These are phyloP conservation scores for Teunomyces barrocoloradensis DNA, from an alignment of 805 yeast genomes.

Conservation along the genomic window DNA sequence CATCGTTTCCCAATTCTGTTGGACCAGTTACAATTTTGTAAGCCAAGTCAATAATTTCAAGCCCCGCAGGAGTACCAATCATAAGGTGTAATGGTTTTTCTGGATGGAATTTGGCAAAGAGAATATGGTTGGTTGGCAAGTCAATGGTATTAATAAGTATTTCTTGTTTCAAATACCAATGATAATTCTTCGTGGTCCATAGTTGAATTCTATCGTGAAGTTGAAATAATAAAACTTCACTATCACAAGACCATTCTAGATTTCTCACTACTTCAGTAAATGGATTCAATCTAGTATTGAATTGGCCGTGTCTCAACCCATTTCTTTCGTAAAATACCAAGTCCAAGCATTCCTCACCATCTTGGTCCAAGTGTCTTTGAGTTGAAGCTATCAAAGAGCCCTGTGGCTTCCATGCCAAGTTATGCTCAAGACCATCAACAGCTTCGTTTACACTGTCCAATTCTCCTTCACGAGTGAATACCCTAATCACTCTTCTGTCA, in stretches of 20 bases:
- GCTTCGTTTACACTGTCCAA: slow-evolving; percentile 87
- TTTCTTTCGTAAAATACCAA: slow-evolving; percentile 87
- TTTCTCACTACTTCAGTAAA: slow-evolving; percentile 43
- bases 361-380: slow-evolving; percentile 59
- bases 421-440: slow-evolving; percentile 73
- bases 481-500: slow-evolving; percentile 75
- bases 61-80: slow-evolving; percentile 50
- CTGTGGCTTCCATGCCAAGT: slow-evolving; percentile 84
- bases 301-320: slow-evolving; percentile 89
- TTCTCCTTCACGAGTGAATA: slow-evolving; percentile 74
- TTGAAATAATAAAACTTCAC: slow-evolving; percentile 74
- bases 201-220: slow-evolving; percentile 65
- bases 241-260: slow-evolving; percentile 76
- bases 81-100: slow-evolving; percentile 79
- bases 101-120: slow-evolving; percentile 75
- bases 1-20: slow-evolving; percentile 60
- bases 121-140: slow-evolving; percentile 23
- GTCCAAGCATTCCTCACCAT: slow-evolving; percentile 45
- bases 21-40: slow-evolving; percentile 67
- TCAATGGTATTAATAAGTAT: slow-evolving; percentile 32
- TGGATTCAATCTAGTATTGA: slow-evolving; percentile 61
- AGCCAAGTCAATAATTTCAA: slow-evolving; percentile 69
- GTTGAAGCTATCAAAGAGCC: slow-evolving; percentile 84
- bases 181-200: slow-evolving; percentile 91
- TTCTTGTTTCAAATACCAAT: slow-evolving; percentile 93